Percentiles rank a stretch among this genome's conserved stretches.
These are phyloP conservation scores for Colletotrichum siamense DNA, from an alignment of 2,329 filamentous ascomycete species.

Conservation along the genomic window DNA sequence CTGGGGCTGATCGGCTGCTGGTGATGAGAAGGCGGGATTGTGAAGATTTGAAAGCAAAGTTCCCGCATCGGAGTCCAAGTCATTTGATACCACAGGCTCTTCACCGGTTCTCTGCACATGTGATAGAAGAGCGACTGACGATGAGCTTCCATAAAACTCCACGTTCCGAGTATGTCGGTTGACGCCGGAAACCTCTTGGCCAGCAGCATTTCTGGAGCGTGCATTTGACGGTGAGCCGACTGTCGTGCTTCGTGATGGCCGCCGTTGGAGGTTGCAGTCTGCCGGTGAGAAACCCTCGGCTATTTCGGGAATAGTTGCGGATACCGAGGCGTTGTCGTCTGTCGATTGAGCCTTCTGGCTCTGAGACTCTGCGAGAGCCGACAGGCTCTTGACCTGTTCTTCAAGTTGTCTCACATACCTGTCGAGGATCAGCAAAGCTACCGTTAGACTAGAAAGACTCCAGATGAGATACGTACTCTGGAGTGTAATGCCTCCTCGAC, in stretches of 20 bases:
- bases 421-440: background rate
- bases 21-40: slow-evolving; percentile 47
- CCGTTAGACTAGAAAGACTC: background rate
- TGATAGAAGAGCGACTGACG: slow-evolving; percentile 49
- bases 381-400: slow-evolving; percentile 27
- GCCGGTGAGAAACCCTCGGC: background rate
- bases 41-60: slow-evolving; percentile 50
- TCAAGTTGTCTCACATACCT: slow-evolving; percentile 30
- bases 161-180: slow-evolving; percentile 50
- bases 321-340: slow-evolving; percentile 3
- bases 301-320: slow-evolving; percentile 19
- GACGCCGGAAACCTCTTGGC: slow-evolving; percentile 46
- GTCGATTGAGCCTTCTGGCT: background rate
- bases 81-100: slow-evolving; percentile 19
- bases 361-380: background rate
- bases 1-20: background rate
- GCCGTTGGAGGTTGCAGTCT: background rate
- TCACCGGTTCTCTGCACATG: slow-evolving; percentile 39
- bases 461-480: slow-evolving; percentile 23
- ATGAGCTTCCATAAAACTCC: slow-evolving; percentile 54
- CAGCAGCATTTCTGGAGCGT: slow-evolving; percentile 30
- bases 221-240: slow-evolving; percentile 24
- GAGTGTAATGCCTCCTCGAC: slow-evolving; percentile 24
- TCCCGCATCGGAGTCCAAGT: slow-evolving; percentile 28
- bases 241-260: slow-evolving; percentile 1